Conservation (phyloP, 2,329 filamentous ascomycete genomes). For the Colletotrichum gloeosporioides region DNA sequence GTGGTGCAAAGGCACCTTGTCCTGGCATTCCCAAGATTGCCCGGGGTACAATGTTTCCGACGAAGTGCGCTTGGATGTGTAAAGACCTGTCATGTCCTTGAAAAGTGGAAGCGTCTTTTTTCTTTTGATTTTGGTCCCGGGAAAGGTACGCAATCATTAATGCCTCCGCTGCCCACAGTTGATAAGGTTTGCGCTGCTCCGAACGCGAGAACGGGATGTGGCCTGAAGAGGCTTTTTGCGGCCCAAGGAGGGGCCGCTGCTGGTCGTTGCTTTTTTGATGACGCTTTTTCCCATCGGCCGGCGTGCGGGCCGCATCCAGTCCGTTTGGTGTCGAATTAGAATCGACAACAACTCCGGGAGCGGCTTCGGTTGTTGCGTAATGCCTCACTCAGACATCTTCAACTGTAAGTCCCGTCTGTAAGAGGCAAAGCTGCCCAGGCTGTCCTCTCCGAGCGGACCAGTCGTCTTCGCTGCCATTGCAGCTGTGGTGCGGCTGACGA, state of each 20-base stretch:
- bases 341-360: not conserved
- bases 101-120: not conserved
- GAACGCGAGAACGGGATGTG: not conserved
- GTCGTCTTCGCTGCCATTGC: not conserved
- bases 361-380: not conserved
- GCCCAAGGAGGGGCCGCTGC: not conserved
- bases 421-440: not conserved
- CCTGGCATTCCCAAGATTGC: not conserved
- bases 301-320: not conserved
- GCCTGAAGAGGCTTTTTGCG: not conserved
- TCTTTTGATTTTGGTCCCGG: not conserved
- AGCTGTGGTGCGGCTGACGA: not conserved
- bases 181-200: constrained; percentile 4
- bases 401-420: not conserved
- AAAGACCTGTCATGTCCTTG: not conserved
- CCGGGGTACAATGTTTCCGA: not conserved
- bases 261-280: not conserved
- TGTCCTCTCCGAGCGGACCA: not conserved
- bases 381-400: not conserved
- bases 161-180: not conserved
- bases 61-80: not conserved
- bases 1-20: not conserved
- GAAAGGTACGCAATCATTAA: not conserved
- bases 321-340: not conserved
- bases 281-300: not conserved